These are phyloP conservation scores for Geotrichum australiense DNA, from an alignment of 1,139 yeast genomes.

Conservation along the genomic window DNA sequence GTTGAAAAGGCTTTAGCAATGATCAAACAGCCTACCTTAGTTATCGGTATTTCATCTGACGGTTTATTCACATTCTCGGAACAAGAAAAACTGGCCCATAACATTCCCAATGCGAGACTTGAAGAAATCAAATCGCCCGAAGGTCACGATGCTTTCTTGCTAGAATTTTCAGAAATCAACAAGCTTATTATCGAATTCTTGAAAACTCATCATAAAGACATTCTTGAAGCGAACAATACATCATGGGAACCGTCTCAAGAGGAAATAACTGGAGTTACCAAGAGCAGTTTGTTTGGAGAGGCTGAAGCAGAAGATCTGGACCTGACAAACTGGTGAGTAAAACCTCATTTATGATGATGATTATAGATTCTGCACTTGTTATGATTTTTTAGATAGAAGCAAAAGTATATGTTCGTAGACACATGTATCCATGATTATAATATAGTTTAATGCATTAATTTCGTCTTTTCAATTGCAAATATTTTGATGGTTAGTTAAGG, in stretches of 20 bases:
- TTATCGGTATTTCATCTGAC: slow-evolving; percentile 86
- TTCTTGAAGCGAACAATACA: slow-evolving; percentile 40
- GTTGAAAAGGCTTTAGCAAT: slow-evolving; percentile 48
- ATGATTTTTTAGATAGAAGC: too few relatives aligned
- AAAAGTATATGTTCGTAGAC: too few relatives aligned
- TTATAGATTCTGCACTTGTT: too few relatives aligned
- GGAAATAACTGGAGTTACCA: slow-evolving; percentile 41
- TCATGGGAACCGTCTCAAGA: slow-evolving; percentile 45
- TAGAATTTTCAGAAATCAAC: slow-evolving; percentile 82
- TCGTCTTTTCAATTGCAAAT: too few relatives aligned
- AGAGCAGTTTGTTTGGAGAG: slow-evolving; percentile 85
- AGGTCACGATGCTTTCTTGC: slow-evolving; percentile 93
- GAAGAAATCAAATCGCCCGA: slow-evolving; percentile 84
- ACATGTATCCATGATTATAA: too few relatives aligned
- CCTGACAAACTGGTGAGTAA: slow-evolving; percentile 72
- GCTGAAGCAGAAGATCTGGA: slow-evolving; percentile 55
- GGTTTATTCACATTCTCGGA: slow-evolving; percentile 89
- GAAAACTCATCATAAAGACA: slow-evolving; percentile 47
- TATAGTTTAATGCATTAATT: too few relatives aligned
- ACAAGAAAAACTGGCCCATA: slow-evolving; percentile 73
- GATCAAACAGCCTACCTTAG: slow-evolving; percentile 65
- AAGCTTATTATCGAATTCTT: slow-evolving; percentile 62
- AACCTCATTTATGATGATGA: too few relatives aligned
- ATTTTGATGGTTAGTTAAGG: too few relatives aligned
- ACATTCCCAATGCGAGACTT: slow-evolving; percentile 62